Evolutionary conservation across 441 rosid species (phyloP).

Genomic region (Adansonia gregorii): DNA sequence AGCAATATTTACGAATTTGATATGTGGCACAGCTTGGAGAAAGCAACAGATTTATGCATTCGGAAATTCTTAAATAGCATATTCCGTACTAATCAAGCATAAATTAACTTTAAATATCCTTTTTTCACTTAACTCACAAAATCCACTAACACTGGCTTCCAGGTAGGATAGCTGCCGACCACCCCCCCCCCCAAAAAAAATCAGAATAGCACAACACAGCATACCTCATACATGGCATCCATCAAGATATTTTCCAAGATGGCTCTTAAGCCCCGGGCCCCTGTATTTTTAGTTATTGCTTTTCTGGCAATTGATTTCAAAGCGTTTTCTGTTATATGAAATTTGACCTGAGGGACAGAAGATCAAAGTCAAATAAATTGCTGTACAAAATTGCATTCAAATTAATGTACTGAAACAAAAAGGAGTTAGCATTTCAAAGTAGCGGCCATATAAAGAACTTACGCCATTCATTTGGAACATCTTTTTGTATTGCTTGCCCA

Average conservation of each 20-base stretch:
- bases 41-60: too few relatives aligned
- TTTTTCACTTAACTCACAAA: too few relatives aligned
- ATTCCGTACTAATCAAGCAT: too few relatives aligned
- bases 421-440: conserved; percentile 14
- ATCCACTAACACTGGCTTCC: too few relatives aligned
- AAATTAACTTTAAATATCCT: too few relatives aligned
- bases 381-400: not conserved
- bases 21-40: not conserved
- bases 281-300: conserved; percentile 87
- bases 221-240: conserved; percentile 99
- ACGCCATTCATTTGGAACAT: conserved; percentile 94
- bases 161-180: too few relatives aligned
- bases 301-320: conserved; percentile 80
- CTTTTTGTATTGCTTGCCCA: conserved; percentile 93
- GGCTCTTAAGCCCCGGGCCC: conserved; percentile 91
- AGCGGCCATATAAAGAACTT: conserved; percentile 38
- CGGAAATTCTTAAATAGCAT: too few relatives aligned
- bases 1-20: not conserved
- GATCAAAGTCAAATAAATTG: conserved; percentile 18
- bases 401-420: not conserved
- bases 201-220: conserved; percentile 9
- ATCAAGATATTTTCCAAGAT: conserved; percentile 84
- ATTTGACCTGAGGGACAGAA: conserved; percentile 65
- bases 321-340: conserved; percentile 78
- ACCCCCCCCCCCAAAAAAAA: not conserved